These are phyloP conservation scores for Russula abietina DNA, from an alignment of 768 basidiomycete species.

Conservation along the genomic window DNA sequence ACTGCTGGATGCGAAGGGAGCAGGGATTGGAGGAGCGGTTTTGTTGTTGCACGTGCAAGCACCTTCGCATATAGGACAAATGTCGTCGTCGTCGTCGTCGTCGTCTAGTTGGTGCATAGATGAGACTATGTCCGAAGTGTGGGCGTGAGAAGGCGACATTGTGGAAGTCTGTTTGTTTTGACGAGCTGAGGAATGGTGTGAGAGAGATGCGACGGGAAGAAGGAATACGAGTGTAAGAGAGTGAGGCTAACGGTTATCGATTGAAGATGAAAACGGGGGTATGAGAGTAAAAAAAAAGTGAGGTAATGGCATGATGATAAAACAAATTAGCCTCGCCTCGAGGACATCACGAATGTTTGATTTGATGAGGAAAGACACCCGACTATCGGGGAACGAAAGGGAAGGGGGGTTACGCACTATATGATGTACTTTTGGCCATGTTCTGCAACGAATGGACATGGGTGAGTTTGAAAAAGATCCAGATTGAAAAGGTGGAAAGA, in stretches of 20 bases:
- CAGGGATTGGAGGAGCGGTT: conserved; percentile 9
- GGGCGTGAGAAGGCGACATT: conserved; percentile 65
- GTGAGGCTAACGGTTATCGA: conserved; percentile 9
- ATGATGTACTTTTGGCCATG: conserved; percentile 39
- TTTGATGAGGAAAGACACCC: conserved; percentile 21
- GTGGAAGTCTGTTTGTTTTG: conserved; percentile 49
- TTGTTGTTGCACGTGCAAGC: conserved; percentile 72
- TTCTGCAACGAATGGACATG: conserved; percentile 39
- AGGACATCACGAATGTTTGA: conserved; percentile 21
- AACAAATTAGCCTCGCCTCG: conserved; percentile 19
- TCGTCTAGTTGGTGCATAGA: conserved; percentile 29
- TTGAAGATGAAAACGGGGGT: conserved; percentile 17
- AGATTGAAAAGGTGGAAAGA: conserved; percentile 33
- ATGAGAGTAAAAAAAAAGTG: conserved; percentile 12
- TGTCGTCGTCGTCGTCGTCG: conserved; percentile 80
- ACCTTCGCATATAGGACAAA: conserved; percentile 87
- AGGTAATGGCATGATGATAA: conserved; percentile 22
- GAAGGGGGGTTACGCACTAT: conserved; percentile 24
- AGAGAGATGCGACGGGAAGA: conserved; percentile 13
- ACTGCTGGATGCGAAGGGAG: conserved; percentile 4
- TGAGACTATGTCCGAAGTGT: conserved; percentile 50
- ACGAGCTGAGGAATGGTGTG: conserved; percentile 32
- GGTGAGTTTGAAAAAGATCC: conserved; percentile 35
- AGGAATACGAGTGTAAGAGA: not conserved
- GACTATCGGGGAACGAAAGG: conserved; percentile 23